Conservation (phyloP, 768 basidiomycete species). For the Rhizopogon vinicolor region DNA sequence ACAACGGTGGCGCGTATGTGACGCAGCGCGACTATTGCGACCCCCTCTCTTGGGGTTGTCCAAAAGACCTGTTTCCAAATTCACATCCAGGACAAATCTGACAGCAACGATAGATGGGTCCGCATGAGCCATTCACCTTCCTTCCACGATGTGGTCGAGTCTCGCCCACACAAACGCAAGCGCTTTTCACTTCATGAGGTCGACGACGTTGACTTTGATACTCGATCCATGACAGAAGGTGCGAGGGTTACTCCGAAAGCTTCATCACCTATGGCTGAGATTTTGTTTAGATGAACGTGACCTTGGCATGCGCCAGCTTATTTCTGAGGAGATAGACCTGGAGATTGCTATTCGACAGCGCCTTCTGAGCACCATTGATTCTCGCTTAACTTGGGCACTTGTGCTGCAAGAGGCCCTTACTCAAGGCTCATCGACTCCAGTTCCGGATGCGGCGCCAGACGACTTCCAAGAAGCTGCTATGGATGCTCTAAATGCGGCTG, state of each 20-base stretch:
- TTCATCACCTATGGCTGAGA: neutral
- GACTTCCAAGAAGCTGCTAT: slow-evolving; percentile 37
- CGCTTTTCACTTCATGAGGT: slow-evolving; percentile 4
- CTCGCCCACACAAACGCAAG: slow-evolving; percentile 8
- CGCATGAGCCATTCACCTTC: slow-evolving; percentile 18
- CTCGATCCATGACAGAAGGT: slow-evolving; percentile 14
- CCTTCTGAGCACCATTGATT: slow-evolving; percentile 36
- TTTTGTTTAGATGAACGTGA: slow-evolving; percentile 9
- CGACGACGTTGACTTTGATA: slow-evolving; percentile 9
- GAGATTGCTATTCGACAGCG: slow-evolving; percentile 40
- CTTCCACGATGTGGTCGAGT: slow-evolving; percentile 9
- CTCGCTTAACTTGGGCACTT: slow-evolving; percentile 43
- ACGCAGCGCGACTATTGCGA: neutral
- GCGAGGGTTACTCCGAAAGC: neutral
- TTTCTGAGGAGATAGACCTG: slow-evolving; percentile 36
- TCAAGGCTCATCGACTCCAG: slow-evolving; percentile 10
- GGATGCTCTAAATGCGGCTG: slow-evolving; percentile 37
- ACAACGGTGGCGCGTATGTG: slow-evolving; percentile 3
- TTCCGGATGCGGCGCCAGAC: slow-evolving; percentile 10
- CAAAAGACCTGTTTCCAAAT: neutral
- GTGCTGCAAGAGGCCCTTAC: slow-evolving; percentile 33
- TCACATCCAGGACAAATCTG: neutral
- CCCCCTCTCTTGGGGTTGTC: neutral
- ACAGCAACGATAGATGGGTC: slow-evolving; percentile 13
- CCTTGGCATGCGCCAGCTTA: slow-evolving; percentile 9